Evolutionary conservation across 495 filamentous ascomycete species (phyloP).

Genomic region (Aspergillus diversus): DNA sequence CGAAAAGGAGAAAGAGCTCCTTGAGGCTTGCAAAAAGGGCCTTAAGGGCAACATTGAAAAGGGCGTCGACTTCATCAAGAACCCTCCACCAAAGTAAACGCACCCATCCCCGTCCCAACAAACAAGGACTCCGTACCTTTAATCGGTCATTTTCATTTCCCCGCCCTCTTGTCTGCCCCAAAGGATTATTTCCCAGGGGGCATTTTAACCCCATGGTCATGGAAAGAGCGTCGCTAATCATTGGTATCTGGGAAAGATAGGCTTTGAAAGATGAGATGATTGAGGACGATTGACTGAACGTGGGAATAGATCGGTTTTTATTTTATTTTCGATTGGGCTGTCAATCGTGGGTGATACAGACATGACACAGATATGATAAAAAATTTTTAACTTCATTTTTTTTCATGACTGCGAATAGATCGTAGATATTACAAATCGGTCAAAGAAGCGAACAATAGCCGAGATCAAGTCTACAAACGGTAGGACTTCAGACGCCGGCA

Average conservation of each 20-base stretch:
- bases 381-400: conserved; percentile 11
- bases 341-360: conserved; percentile 14
- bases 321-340: conserved; percentile 5
- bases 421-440: background rate
- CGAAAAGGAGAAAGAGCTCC: conserved; percentile 83
- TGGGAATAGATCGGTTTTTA: background rate
- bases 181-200: conserved; percentile 22
- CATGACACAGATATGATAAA: conserved; percentile 28
- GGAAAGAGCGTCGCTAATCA: conserved; percentile 46
- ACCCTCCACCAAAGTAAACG: conserved; percentile 74
- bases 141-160: conserved; percentile 25
- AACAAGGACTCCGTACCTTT: conserved; percentile 17
- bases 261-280: conserved; percentile 44
- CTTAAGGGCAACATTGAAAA: conserved; percentile 92
- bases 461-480: background rate
- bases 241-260: conserved; percentile 49
- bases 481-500: background rate
- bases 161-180: conserved; percentile 23
- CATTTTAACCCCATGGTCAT: conserved; percentile 20
- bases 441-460: background rate
- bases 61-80: conserved; percentile 87
- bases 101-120: conserved; percentile 30
- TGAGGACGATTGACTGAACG: conserved; percentile 31
- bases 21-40: conserved; percentile 71
- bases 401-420: conserved; percentile 17